These are phyloP conservation scores for Lachnellula suecica DNA, from an alignment of 2,329 filamentous ascomycete genomes.

Conservation along the genomic window DNA sequence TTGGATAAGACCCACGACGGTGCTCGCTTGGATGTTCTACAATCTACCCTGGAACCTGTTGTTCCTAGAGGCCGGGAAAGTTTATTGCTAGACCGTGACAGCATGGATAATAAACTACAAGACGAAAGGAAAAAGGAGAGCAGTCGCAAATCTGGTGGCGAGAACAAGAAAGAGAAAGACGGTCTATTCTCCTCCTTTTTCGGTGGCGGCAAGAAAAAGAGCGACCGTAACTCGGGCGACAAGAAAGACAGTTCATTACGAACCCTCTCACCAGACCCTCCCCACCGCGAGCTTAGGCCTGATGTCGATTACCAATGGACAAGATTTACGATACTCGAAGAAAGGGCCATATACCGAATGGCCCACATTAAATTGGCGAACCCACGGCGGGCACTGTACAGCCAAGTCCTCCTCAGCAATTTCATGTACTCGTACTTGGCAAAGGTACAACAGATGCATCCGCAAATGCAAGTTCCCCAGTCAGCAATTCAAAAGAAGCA, in stretches of 20 bases:
- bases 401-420: conserved; percentile 94
- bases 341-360: conserved; percentile 97
- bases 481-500: conserved; percentile 71
- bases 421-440: conserved; percentile 99
- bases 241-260: conserved; percentile 74
- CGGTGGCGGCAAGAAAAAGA: conserved; percentile 84
- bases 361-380: conserved; percentile 99
- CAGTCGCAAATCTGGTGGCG: conserved; percentile 66
- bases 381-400: conserved; percentile 84
- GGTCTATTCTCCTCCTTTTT: conserved; percentile 94
- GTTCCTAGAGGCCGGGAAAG: conserved; percentile 72
- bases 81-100: conserved; percentile 78
- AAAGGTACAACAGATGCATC: conserved; percentile 98
- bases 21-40: conserved; percentile 80
- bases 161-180: conserved; percentile 88
- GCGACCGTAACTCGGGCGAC: conserved; percentile 69
- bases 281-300: conserved; percentile 69
- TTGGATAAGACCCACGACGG: conserved; percentile 69
- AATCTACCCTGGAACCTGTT: conserved; percentile 77
- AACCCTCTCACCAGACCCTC: conserved; percentile 78
- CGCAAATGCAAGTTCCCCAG: conserved; percentile 86
- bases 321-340: conserved; percentile 89
- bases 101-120: conserved; percentile 67
- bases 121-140: conserved; percentile 83
- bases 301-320: conserved; percentile 97